A percentile compares a stretch with the other conserved stretches of the same genome.
phyloP scores from a whole-genome alignment of 176 grass and related monocot genomes.

The Musa acuminata region DNA sequence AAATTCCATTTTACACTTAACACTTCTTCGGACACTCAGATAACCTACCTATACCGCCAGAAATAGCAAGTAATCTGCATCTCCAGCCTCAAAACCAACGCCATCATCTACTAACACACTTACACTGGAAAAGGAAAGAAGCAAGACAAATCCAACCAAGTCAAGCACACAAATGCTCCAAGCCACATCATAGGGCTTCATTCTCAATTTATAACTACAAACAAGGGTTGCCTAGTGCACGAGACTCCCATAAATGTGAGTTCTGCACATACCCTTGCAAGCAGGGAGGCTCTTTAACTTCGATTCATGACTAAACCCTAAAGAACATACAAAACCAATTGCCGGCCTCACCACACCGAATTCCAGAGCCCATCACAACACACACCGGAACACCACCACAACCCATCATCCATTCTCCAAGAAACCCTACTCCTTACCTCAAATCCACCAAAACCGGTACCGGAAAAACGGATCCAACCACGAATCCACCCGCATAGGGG shows the following conservation, averaged over 20 bases:
- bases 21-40: background rate
- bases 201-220: background rate
- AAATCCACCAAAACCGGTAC: background rate
- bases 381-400: background rate
- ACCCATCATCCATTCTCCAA: background rate
- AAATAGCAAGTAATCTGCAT: background rate
- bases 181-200: background rate
- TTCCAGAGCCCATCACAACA: background rate
- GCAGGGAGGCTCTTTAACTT: no score
- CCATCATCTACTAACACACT: background rate
- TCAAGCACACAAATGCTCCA: background rate
- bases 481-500: background rate
- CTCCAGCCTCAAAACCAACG: background rate
- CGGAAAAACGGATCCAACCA: background rate
- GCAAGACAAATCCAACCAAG: background rate
- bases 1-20: background rate
- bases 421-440: background rate
- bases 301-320: background rate
- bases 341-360: background rate
- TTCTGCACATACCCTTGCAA: no score
- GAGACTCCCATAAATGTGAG: no score
- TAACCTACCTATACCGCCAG: background rate
- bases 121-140: no score
- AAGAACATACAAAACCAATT: background rate
- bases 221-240: no score